Base-by-base conservation (phyloP, 2,329 filamentous ascomycete species). In the Cladosporium velox region DNA sequence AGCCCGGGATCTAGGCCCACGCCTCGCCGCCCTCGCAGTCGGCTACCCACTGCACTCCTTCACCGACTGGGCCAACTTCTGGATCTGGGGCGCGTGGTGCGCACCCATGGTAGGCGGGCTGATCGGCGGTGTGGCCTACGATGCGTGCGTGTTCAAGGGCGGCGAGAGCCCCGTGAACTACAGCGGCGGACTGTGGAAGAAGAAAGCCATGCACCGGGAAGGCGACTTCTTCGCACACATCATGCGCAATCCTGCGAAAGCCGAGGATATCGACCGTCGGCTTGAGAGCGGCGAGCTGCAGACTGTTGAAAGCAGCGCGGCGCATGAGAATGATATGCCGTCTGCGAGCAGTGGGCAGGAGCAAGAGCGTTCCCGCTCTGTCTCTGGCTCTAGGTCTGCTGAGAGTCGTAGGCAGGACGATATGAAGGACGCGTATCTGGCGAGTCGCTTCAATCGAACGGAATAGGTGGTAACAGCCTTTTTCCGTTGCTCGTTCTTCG, bases 151-250 rank as follows among this genome's bases (percentile, higher is more conserved):
- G 59, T 85, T 85, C 71, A 81, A 81, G 7, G 74, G 74, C 30
- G 82, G 81, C 1, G 83, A 85, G 70, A 81, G 78, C 62, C 83
- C 82, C 0, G 78, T 85, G n/a, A 85, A 85, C 68, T 85, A 85
- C 70, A 80, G 69, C 10, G 68, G 80, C 4, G 65, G 67, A 28
- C 65, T 70, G 11, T 74, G 73, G 71, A 70, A 69, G 65, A 65
- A 66, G 32, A 67, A 73, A 21, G 64, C 65, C 4, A 65, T 71
- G 57, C 70, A 71, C 63, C 61, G 68, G 34, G 67, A 70, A 62
- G 58, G 67, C 18, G 69, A 65, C 8, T 67, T 74, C 51, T 64
- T 64, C 35, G 49, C 24, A 5, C 35, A 34, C 10, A 12, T 64
- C 12, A 47, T 64, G 61, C 61, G 51, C 61, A 64, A 64, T 32